Evolutionary conservation across 2,329 filamentous ascomycete genomes (phyloP), one percentile per base, ranked within the genome.

Genomic region (Xylaria arbuscula): DNA sequence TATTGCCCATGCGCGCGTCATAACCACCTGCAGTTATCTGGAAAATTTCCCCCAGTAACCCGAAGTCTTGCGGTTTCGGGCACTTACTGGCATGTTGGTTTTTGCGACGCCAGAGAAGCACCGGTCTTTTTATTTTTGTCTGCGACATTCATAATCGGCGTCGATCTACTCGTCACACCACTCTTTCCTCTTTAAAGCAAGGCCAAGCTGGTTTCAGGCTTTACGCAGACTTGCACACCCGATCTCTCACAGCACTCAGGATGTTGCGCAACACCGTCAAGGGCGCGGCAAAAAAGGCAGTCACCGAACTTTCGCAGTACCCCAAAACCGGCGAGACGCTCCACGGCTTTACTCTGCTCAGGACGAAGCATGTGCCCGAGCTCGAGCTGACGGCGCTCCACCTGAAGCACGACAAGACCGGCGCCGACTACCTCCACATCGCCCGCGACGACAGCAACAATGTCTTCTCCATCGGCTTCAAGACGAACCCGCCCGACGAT

Each of bases 381-480:
- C 88, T 98, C 57, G 93, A 98, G 80, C 83, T 99, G 77, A 97
- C 94, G 1, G 96, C 96, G 5, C 82, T 98, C 62, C 93, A 97
- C 72, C 87, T 99, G 71, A 90, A 93, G 76, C 96, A 99, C 79
- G 93, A 98, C 83, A 94, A 94, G 84, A 99, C 96, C 0, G 93
- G 94, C 68, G 96, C 96, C 72, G 93, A 99, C 74, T 98, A 98
- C 78, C 86, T 99, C 55, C 96, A 99, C 82, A 92, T 99, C 75
- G 95, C 94, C 17, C 88, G 95, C 74, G 94, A 98, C 66, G 96
- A 99, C 78, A 92, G 91, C 84, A 99, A 99, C 84, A 99, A 99
- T 92, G 96, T 98, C 78, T 99, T 99, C 82, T 97, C 94, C 45
- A 97, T 99, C 77, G 96, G 94, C 61, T 99, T 99, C 89, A 98